Conservation (phyloP, 257 asterid genomes). For the Gynochthodes officinalis region DNA sequence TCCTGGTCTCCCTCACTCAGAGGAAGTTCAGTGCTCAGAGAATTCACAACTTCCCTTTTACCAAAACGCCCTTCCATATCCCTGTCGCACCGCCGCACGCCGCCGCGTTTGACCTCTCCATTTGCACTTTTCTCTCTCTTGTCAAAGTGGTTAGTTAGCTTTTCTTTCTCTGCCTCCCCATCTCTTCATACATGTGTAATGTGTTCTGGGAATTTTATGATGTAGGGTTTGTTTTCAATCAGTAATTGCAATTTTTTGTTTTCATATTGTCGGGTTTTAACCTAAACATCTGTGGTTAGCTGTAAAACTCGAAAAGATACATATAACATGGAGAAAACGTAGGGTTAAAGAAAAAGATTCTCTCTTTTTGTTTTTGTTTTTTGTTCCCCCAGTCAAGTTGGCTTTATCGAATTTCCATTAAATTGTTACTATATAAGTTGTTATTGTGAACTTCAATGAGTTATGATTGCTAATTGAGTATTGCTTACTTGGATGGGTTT, state of each 20-base stretch:
- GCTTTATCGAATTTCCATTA: background rate
- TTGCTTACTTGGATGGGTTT: background rate
- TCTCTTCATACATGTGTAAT: background rate
- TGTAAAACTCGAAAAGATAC: background rate
- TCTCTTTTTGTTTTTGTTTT: background rate
- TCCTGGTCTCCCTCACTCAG: background rate
- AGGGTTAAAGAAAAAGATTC: background rate
- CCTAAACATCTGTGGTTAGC: background rate
- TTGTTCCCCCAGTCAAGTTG: background rate
- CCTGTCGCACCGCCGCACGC: background rate
- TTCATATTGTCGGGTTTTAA: background rate
- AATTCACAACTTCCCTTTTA: background rate
- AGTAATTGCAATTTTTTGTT: background rate
- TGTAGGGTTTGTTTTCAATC: slow-evolving; percentile 5
- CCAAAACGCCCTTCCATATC: background rate
- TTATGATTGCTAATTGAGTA: background rate
- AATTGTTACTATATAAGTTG: no score
- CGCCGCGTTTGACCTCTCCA: background rate
- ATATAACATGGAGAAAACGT: background rate
- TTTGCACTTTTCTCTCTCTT: background rate
- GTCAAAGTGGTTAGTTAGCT: background rate
- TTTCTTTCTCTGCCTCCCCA: background rate
- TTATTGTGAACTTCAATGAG: background rate
- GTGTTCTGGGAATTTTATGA: background rate
- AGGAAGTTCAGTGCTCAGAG: background rate